Conservation (phyloP, 768 basidiomycete species). For the Hypholoma sublateritium region DNA sequence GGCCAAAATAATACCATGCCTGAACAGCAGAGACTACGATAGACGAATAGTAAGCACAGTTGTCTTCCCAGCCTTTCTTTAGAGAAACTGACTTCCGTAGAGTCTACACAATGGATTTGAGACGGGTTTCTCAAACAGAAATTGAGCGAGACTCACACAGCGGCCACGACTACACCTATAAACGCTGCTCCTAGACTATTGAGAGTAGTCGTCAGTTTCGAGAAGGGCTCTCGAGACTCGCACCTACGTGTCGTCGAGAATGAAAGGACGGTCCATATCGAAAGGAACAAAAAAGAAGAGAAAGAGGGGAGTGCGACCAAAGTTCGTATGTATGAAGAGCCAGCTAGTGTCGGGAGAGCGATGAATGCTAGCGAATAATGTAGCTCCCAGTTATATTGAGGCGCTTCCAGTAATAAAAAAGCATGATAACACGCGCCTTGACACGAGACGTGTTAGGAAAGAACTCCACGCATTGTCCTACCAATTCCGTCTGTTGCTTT, state of each 20-base stretch:
- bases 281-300: background rate
- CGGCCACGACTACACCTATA: slow-evolving; percentile 50
- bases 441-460: slow-evolving; percentile 6
- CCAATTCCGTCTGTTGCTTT: too few relatives aligned
- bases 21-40: slow-evolving; percentile 52
- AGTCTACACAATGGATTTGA: slow-evolving; percentile 30
- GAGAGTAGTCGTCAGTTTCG: background rate
- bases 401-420: background rate
- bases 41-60: too few relatives aligned
- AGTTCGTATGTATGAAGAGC: background rate
- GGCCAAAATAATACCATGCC: slow-evolving; percentile 52
- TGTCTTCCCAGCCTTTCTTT: background rate
- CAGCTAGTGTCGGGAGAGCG: background rate
- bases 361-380: too few relatives aligned
- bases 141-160: slow-evolving; percentile 35
- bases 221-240: background rate
- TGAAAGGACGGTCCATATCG: slow-evolving; percentile 5
- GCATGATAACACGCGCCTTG: slow-evolving; percentile 3
- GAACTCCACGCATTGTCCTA: slow-evolving; percentile 4
- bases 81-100: slow-evolving; percentile 42
- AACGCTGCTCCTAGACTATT: slow-evolving; percentile 43
- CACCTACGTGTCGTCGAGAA: slow-evolving; percentile 17
- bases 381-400: background rate
- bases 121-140: background rate
- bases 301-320: background rate